Evolutionary conservation across 805 yeast genomes (phyloP).

Genomic region (Ogataea glucozyma): DNA sequence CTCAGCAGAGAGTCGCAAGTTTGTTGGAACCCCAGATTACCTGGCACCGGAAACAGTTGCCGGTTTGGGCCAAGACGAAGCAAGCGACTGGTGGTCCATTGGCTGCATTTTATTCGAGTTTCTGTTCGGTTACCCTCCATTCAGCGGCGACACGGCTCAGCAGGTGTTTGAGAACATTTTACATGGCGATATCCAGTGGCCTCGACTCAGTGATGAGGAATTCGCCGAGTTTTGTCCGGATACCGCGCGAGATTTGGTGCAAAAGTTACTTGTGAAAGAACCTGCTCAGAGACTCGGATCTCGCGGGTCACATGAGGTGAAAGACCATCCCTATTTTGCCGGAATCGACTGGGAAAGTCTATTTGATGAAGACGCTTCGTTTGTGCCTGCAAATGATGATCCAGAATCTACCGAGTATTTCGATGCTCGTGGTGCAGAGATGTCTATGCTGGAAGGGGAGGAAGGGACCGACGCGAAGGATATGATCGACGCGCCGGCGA

Average conservation of each 20-base stretch:
- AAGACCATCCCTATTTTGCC: constrained; percentile 72
- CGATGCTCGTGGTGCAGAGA: constrained; percentile 84
- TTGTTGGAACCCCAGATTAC: constrained; percentile 98
- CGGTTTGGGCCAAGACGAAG: constrained; percentile 79
- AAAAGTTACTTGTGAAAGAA: constrained; percentile 58
- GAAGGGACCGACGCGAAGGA: constrained; percentile 36
- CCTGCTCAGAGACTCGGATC: constrained; percentile 71
- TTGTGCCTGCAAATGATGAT: constrained; percentile 74
- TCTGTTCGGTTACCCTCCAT: constrained; percentile 91
- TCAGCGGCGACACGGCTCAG: constrained; percentile 79
- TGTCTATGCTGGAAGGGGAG: constrained; percentile 59
- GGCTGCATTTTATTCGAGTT: constrained; percentile 96
- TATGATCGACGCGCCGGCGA: constrained; percentile 26
- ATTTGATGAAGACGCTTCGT: constrained; percentile 72
- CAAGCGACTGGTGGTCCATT: constrained; percentile 98
- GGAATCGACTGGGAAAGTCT: constrained; percentile 74
- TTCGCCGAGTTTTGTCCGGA: constrained; percentile 53
- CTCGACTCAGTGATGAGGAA: constrained; percentile 58
- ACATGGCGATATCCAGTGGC: constrained; percentile 81
- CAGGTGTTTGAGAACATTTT: constrained; percentile 81
- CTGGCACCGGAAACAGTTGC: constrained; percentile 93
- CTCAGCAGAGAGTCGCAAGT: constrained; percentile 54
- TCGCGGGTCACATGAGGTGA: constrained; percentile 80
- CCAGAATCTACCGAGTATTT: constrained; percentile 92
- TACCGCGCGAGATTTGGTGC: constrained; percentile 74